Evolutionary conservation across 202 grass and related monocot genomes (phyloP).

Genomic region (Digitaria exilis): DNA sequence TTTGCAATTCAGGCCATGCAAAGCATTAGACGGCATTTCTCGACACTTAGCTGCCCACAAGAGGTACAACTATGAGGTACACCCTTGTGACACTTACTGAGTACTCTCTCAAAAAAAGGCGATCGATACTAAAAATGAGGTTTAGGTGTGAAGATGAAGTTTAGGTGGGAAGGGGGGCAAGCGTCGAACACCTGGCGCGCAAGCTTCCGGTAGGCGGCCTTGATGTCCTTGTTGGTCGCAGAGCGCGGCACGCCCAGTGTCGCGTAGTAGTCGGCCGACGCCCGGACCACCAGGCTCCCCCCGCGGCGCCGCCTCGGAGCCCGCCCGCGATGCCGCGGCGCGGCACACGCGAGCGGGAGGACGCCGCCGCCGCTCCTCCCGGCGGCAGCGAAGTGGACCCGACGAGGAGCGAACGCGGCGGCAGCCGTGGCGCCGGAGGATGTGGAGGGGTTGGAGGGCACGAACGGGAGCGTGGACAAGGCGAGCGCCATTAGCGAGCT

Average conservation of each 20-base stretch:
- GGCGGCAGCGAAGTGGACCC: conserved; percentile 41
- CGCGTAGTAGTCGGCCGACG: conserved; percentile 82
- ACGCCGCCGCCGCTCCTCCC: conserved; percentile 33
- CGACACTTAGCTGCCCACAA: background rate
- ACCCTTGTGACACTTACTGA: background rate
- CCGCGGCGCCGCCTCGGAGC: conserved; percentile 46
- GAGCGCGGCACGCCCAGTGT: conserved; percentile 80
- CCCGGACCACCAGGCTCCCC: conserved; percentile 46
- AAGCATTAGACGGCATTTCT: background rate
- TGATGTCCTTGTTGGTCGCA: conserved; percentile 89
- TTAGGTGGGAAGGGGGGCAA: conserved; percentile 26
- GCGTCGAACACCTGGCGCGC: conserved; percentile 83
- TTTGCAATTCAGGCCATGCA: background rate
- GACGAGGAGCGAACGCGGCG: conserved; percentile 33
- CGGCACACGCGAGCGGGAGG: conserved; percentile 48
- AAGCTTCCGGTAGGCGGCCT: conserved; percentile 90
- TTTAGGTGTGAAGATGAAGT: background rate
- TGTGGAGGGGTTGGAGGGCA: conserved; percentile 45
- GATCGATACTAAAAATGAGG: background rate
- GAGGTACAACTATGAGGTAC: background rate
- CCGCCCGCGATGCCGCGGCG: conserved; percentile 35
- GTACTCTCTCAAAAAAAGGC: background rate
- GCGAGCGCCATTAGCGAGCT: conserved; percentile 66
- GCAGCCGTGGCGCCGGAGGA: conserved; percentile 23
- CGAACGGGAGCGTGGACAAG: conserved; percentile 61